Conservation (phyloP, 345 rosid genomes). For the Eucalyptus virginea region DNA sequence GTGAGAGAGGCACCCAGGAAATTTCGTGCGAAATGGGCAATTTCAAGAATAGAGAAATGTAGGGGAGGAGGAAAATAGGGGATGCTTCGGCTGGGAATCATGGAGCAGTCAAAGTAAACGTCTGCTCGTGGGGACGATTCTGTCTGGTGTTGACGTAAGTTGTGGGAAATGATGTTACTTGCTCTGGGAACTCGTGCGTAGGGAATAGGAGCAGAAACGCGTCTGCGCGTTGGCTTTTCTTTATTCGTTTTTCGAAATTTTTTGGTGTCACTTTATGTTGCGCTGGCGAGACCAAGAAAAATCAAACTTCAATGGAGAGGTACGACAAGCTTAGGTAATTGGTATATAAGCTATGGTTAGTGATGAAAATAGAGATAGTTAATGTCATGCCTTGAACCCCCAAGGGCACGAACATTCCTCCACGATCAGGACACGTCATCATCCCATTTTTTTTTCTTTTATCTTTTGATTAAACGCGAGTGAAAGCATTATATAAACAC, state of each 20-base stretch:
- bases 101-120: background rate
- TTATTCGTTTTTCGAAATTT: background rate
- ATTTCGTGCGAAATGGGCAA: background rate
- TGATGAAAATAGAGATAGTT: background rate
- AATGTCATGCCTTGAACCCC: background rate
- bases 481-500: too few relatives aligned
- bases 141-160: background rate
- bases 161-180: background rate
- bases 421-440: rapidly evolving
- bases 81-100: background rate
- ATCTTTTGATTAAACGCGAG: too few relatives aligned
- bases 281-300: background rate
- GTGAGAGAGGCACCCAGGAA: background rate
- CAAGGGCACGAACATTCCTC: too few relatives aligned
- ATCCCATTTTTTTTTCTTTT: too few relatives aligned
- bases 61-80: background rate
- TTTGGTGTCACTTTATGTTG: background rate
- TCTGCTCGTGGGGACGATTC: background rate
- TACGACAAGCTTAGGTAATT: background rate
- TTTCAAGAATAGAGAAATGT: background rate
- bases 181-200: background rate
- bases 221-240: background rate
- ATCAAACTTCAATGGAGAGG: background rate
- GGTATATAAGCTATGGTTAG: background rate
- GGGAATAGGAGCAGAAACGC: background rate